Evolutionary conservation across 1,284 basidiomycete species (phyloP), one percentile per base, ranked within the genome.

Genomic region (Boletus mariae): DNA sequence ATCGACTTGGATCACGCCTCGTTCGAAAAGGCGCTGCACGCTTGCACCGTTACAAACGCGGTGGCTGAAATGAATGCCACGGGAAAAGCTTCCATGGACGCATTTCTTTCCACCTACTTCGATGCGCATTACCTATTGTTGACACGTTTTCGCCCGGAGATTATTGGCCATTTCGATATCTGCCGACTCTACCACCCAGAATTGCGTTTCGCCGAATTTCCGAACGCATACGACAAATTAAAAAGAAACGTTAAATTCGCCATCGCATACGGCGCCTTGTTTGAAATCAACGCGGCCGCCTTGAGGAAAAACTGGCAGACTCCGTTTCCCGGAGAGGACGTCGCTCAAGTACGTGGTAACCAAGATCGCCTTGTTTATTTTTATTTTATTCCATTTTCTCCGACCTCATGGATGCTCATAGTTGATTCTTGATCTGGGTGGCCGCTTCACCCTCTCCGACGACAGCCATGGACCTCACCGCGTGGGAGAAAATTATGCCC

Each of bases 101-200:
- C 60, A 6, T 82, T 92, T 64, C 76, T 95, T 20, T 73, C 72
- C 15, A 67, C 76, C 3, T 98, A 97, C 72, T 87, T 97, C 59
- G 93, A 96, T 64, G 80, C 84, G 5, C 94, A 98, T 63, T 83
- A 81, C 67, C 74, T 78, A 37, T 70, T 98, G 37, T 64, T 97
- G 41, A 63, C 73, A 46, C 78, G 80, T 7, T 84, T 93, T 67
- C 80, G 80, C 52, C 97, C 96, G 11, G 93, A 96, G 69, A 79
- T 99, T 37, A 80, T 99, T 51, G 97, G 94, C 0, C 96, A 99
- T 71, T 80, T 98, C 59, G 96, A 99, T 71, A 80, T 95, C 1
- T 94, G 90, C 67, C 81, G 92, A 3, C 78, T 97, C 15, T 97
- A 88, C 74, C 75, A 76, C 31, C 89, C 92, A 1, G 58, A 70